Conservation (phyloP, 148 eudicot species). For the Rhododendron ferrugineum region DNA sequence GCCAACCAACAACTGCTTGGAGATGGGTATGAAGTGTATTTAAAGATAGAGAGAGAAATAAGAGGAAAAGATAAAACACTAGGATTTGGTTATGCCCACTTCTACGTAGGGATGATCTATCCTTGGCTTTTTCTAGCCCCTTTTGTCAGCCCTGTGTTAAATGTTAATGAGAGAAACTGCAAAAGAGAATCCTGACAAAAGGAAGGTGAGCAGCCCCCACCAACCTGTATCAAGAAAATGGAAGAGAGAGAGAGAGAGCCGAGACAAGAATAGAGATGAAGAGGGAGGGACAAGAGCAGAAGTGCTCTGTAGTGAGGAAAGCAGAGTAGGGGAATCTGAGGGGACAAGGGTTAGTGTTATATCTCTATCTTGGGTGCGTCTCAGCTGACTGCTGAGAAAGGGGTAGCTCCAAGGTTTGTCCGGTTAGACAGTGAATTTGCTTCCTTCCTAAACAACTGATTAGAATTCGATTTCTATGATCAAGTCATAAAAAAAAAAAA, state of each 20-base stretch:
- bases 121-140: conserved; percentile 6
- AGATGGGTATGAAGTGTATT: background rate
- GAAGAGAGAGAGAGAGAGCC: conserved; percentile 2
- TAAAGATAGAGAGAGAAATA: background rate
- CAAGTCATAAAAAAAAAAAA: too few species aligned
- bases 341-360: background rate
- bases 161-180: background rate
- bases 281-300: background rate
- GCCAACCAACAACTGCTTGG: background rate
- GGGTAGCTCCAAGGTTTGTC: background rate
- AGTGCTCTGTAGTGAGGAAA: background rate
- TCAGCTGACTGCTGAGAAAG: background rate
- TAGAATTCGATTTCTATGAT: too few species aligned
- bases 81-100: conserved; percentile 4
- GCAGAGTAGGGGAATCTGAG: background rate
- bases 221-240: conserved; percentile 29
- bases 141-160: conserved; percentile 11
- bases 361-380: background rate
- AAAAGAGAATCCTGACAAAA: conserved; percentile 33
- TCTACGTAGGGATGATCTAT: conserved; percentile 8
- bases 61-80: conserved; percentile 1
- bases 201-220: conserved; percentile 72
- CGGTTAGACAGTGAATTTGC: too few species aligned
- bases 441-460: too few species aligned
- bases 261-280: conserved; percentile 2